Conservation (phyloP, 1,284 basidiomycete species). For the Trametes pubescens region DNA sequence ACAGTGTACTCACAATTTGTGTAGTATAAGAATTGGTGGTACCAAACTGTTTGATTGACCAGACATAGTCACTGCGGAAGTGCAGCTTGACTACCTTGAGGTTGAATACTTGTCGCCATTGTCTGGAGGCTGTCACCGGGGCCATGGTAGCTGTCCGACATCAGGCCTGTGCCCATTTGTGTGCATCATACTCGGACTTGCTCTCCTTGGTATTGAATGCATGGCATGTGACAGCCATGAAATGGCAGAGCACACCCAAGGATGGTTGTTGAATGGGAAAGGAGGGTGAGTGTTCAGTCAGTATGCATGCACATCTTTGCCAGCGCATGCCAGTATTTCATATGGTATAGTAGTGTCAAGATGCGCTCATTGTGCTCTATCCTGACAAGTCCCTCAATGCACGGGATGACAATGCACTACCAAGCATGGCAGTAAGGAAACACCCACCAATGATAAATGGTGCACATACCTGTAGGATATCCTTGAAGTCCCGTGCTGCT, state of each 20-base stretch:
- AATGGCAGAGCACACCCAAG: conserved; percentile 38
- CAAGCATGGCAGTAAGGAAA: not conserved
- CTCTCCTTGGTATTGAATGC: conserved; percentile 13
- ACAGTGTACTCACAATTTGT: conserved; percentile 32
- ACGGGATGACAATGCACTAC: conserved; percentile 41
- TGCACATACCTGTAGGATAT: conserved; percentile 39
- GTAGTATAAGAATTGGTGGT: conserved; percentile 40
- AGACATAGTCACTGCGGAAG: conserved; percentile 30
- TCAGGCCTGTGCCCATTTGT: conserved; percentile 7
- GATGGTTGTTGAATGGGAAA: conserved; percentile 28
- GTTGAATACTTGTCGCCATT: conserved; percentile 20
- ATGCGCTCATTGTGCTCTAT: conserved; percentile 33
- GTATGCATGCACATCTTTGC: conserved; percentile 45
- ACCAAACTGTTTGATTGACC: conserved; percentile 28
- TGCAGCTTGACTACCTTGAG: conserved; percentile 34
- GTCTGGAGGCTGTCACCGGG: not conserved
- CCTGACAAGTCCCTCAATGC: conserved; percentile 41
- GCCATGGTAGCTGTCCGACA: not conserved
- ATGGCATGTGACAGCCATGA: not conserved
- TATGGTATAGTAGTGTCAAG: conserved; percentile 34
- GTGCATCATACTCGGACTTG: conserved; percentile 9
- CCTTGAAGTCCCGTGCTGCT: conserved; percentile 41
- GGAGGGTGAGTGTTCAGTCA: conserved; percentile 30
- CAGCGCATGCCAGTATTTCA: conserved; percentile 40
- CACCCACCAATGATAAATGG: not conserved